Percentiles rank a stretch among this genome's conserved stretches.
phyloP scores from a whole-genome alignment of 495 filamentous ascomycete species.

The Xylaria scruposa region DNA sequence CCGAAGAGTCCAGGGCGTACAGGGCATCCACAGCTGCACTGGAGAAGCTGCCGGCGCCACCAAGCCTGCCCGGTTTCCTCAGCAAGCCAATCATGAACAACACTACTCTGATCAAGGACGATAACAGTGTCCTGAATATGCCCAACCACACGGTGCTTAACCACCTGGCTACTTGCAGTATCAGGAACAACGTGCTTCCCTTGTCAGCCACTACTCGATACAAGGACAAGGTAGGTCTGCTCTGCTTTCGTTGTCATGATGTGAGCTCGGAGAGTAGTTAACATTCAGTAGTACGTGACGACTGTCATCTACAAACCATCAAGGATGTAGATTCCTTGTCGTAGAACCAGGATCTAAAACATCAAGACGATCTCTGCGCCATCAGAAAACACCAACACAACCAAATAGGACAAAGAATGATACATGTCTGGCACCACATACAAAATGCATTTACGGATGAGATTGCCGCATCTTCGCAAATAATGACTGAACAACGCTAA shows the following conservation, averaged over 20 bases:
- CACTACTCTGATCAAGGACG: conserved; percentile 90
- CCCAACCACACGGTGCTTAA: conserved; percentile 98
- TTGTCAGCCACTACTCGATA: conserved; percentile 97
- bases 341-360: not conserved
- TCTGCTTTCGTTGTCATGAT: conserved; percentile 21
- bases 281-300: conserved; percentile 79
- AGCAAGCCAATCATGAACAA: conserved; percentile 94
- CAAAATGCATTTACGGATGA: not conserved
- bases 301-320: conserved; percentile 98
- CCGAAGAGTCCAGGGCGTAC: conserved; percentile 75
- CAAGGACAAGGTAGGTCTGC: conserved; percentile 80
- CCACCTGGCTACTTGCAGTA: conserved; percentile 97
- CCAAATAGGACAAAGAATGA: not conserved
- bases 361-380: not conserved
- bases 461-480: not conserved
- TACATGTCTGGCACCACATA: not conserved
- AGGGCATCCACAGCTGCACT: conserved; percentile 71
- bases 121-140: conserved; percentile 93
- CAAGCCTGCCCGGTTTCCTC: conserved; percentile 87
- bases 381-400: not conserved
- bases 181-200: conserved; percentile 94
- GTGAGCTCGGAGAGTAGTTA: conserved; percentile 3
- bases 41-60: conserved; percentile 79
- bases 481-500: not conserved
- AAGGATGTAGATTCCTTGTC: conserved; percentile 29